phyloP scores from a whole-genome alignment of 2,329 filamentous ascomycete species.

The Beauveria sp. region DNA sequence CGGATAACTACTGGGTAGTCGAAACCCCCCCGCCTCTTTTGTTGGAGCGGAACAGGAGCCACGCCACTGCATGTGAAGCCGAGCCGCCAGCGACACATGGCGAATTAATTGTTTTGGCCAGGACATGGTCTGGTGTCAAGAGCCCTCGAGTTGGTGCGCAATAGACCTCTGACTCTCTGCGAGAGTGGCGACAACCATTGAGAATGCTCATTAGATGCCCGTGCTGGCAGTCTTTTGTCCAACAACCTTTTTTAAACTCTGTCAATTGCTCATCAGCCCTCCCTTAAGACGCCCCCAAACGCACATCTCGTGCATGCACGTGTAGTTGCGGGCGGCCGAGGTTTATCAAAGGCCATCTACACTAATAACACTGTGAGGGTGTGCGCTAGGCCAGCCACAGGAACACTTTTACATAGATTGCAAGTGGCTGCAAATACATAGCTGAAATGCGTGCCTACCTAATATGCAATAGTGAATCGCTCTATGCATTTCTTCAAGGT shows the following conservation, averaged over 20 bases:
- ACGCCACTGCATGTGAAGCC: conserved; percentile 7
- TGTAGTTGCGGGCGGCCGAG: conserved; percentile 1
- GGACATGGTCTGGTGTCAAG: too few relatives aligned
- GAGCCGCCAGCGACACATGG: background rate
- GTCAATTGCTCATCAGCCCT: too few relatives aligned
- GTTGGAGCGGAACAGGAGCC: background rate
- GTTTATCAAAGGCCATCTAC: background rate
- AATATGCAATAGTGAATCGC: background rate
- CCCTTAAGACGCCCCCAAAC: background rate
- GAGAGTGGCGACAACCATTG: too few relatives aligned
- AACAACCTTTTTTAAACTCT: too few relatives aligned
- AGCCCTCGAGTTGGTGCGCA: too few relatives aligned
- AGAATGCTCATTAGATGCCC: too few relatives aligned
- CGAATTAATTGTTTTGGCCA: too few relatives aligned
- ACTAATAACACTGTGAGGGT: background rate
- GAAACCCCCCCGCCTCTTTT: too few relatives aligned
- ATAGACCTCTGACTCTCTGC: too few relatives aligned
- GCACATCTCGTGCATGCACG: background rate
- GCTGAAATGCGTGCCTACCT: background rate
- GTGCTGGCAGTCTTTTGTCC: background rate
- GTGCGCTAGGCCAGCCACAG: conserved; percentile 7
- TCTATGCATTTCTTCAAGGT: background rate
- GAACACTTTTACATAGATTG: background rate
- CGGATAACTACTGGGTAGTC: too few relatives aligned
- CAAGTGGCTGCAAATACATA: background rate